Evolutionary conservation across 2,329 filamentous ascomycete genomes (phyloP).

Genomic region (Curvularia sp.): DNA sequence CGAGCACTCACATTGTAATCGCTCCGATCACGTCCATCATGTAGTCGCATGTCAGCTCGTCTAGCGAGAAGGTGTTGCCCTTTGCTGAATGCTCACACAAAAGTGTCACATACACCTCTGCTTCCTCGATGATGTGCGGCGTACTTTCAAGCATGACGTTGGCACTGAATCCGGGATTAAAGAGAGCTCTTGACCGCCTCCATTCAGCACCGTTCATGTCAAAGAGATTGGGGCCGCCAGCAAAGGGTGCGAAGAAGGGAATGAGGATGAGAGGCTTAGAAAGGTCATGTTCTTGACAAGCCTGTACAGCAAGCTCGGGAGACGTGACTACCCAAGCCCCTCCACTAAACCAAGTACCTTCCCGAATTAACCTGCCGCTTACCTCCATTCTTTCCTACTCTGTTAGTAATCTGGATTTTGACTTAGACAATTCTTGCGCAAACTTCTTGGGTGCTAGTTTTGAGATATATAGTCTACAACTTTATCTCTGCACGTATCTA

Average conservation of each 20-base stretch:
- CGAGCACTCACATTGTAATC: constrained; percentile 4
- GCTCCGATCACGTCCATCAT: constrained; percentile 17
- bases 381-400: too few species aligned
- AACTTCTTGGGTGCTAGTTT: too few species aligned
- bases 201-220: constrained; percentile 25
- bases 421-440: too few species aligned
- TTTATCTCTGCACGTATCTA: too few species aligned
- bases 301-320: constrained; percentile 14
- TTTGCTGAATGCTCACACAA: constrained; percentile 10
- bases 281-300: constrained; percentile 16
- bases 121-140: constrained; percentile 12
- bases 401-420: too few species aligned
- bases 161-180: constrained; percentile 44
- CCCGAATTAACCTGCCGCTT: too few species aligned
- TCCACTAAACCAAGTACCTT: too few species aligned
- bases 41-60: constrained; percentile 11
- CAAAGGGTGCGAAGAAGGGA: constrained; percentile 22
- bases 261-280: constrained; percentile 15
- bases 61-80: constrained; percentile 8
- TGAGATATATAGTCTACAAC: too few species aligned
- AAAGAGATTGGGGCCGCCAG: constrained; percentile 23
- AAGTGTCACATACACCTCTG: constrained; percentile 5
- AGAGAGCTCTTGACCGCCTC: constrained; percentile 40
- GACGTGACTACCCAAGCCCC: constrained; percentile 19
- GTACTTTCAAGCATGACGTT: constrained; percentile 52